Evolutionary conservation across 768 basidiomycete species (phyloP), one percentile per base, ranked within the genome.

Genomic region (Tulasnella calospora): DNA sequence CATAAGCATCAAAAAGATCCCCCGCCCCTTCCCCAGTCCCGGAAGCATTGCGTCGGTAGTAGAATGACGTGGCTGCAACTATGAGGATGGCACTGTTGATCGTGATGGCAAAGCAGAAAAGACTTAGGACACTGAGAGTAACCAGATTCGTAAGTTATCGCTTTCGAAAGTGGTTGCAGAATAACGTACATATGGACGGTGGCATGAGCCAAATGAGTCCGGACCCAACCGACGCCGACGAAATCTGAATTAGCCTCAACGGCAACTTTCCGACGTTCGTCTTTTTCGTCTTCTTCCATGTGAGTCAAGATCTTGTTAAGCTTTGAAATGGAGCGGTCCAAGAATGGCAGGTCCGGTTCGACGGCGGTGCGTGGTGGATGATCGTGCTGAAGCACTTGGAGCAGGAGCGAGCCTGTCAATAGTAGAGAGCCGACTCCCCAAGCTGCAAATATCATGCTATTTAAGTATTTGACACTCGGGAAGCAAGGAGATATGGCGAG

Each of bases 351-450:
- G 7, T 67, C 61, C 1, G 61, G 61, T 67, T 67, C 61, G 10
- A 72, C 71, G 38, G 71, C 36, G 71, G 38, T 72, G 38, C 9
- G 71, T 72, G 4, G 71, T 30, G 44, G 71, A 72, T 21, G 71
- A 72, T 17, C 71, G 36, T 2, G 71, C 71, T 6, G 71, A 72
- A 8, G 71, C 12, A 17, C 71, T 72, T 2, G 71, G 71, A 5
- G 71, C 36, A 9, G 71, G 71, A 13, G 30, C 21, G 71, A 76
- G 75, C 35, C 75, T 57, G 33, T 51, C 36, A 10, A 76, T 55
- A 4, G 75, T 76, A 4, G 75, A 76, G 3, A 76, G 35, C 33
- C 75, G 75, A n/a, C 75, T 76, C 40, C 75, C 75, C 55, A 76
- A 69, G 57, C 75, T 76, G 27, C 2, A 69, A 67, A 8, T 21